Evolutionary conservation across 164 flowering plant genomes (phyloP), one percentile per base, ranked within the genome.

Genomic region (Piper betle): DNA sequence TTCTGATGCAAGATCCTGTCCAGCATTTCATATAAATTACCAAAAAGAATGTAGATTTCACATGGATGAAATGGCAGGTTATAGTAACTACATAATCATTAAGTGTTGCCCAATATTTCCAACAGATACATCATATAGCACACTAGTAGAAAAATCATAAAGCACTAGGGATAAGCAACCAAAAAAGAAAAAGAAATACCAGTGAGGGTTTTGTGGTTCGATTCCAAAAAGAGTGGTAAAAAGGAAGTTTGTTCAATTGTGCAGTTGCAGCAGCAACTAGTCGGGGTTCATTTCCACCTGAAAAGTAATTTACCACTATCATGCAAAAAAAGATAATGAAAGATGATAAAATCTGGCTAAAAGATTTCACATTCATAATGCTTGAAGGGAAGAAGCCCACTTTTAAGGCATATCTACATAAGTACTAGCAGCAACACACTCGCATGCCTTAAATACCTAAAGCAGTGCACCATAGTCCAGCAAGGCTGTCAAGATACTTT

Each of bases 151-250:
- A 54, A n/a, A 12, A 10, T 20, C 33, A 54, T 18, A 2, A 12
- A 0, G 15, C 10, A 15, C 50, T 6, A 42, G 20, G 65, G 41
- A 55, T 10, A n/a, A 25, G 6, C 39, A 46, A 11, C 20, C 15
- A 12, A 55, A 46, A n/a, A 12, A n/a, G 42, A 57, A 41, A 57
- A 46, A 15, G 11, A 46, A 56, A 54, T 86, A 92, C 98, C 97
- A 93, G 66, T 65, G 98, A 86, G 19, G 96, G 97, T 76, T 80
- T 90, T 62, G 98, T 93, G 25, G 98, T 90, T 48, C 98, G 91
- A 67, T 93, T 93, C 98, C 98, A 93, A 60, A 93, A 93, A 15
- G 96, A 90, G 65, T 93, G 98, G 64, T 90, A 93, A 74, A 93
- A 93, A 33, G 97, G 98, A 82, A 93, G 74, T 38, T 74, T 82